Evolutionary conservation across 2,329 filamentous ascomycete genomes (phyloP), one percentile per base, ranked within the genome.

Genomic region (Epichloe scottii): DNA sequence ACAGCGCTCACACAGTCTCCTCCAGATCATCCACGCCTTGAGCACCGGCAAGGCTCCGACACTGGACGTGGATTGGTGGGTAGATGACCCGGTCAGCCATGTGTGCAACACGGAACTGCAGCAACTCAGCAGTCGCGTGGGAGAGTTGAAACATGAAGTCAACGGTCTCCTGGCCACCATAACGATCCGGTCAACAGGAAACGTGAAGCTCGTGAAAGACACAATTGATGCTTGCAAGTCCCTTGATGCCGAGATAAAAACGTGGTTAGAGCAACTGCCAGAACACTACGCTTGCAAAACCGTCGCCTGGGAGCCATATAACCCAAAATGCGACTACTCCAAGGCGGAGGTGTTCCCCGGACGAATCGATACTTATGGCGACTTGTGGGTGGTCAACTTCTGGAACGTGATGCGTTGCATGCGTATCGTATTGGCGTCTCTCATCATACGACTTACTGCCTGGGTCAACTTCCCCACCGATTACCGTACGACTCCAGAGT

Each of bases 401-500:
- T 78, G 74, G 72, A 82, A 82, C 58, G 64, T 76, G 61, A 66
- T 71, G 51, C 68, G 78, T 10, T 71, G 74, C 8, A 70, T 73
- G 12, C 69, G 79, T 2, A 66, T 82, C 37, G 71, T 78, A 46
- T 67, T 81, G 21, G 71, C 74, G 4, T 73, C 76, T 10, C 63
- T 78, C 8, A 71, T 75, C 19, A 73, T 82, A 8, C 75, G 79
- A 5, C 79, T 76, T 55, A 73, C 75, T 10, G 79, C 79, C 2
- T 82, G 78, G 78, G 67, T 77, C 37, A 77, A 76, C 62, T 68
- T 72, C 15, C 79, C 79, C 0, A 71, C 77, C 14, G 79, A 83
- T 60, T 82, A 82, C 59, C 70, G 78, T 40, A 81, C 78, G 1
- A 82, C 78, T 12, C 71, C 77, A 11, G 77, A 81, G 61, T 82